Evolutionary conservation across 305 asterid genomes (phyloP).

Genomic region (Plantago rigida): DNA sequence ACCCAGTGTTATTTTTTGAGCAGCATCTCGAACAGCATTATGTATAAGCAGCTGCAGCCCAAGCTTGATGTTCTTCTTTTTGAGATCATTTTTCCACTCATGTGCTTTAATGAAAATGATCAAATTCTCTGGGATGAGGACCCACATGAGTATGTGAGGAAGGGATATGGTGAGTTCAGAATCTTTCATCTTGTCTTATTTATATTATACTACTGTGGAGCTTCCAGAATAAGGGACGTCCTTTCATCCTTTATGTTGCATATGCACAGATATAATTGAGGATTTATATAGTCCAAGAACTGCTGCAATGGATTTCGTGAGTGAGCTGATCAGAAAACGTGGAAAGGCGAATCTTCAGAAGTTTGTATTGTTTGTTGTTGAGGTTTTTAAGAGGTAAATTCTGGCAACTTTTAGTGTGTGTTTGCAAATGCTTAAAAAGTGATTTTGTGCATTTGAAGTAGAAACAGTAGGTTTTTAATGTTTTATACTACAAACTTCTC

Average conservation of each 20-base stretch:
- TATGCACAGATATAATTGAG: conserved; percentile 76
- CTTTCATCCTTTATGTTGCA: conserved; percentile 8
- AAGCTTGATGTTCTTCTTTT: conserved; percentile 74
- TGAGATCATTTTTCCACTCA: conserved; percentile 87
- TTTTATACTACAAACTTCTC: no score
- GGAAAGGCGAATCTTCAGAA: conserved; percentile 96
- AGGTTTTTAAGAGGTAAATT: conserved; percentile 73
- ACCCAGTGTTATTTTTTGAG: conserved; percentile 24
- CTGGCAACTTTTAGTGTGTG: neutral
- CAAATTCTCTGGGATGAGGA: conserved; percentile 98
- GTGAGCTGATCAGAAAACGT: conserved; percentile 95
- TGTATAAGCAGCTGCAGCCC: conserved; percentile 82
- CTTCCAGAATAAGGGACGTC: conserved; percentile 12
- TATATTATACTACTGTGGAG: conserved; percentile 3
- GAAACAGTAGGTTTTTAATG: no score
- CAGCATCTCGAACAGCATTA: conserved; percentile 79
- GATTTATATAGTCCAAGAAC: conserved; percentile 97
- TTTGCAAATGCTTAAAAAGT: no score
- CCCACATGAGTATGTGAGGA: conserved; percentile 97
- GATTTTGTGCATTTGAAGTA: no score
- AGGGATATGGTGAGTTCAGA: conserved; percentile 78
- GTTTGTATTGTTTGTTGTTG: conserved; percentile 78
- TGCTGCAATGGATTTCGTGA: conserved; percentile 98
- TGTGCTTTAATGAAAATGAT: conserved; percentile 95
- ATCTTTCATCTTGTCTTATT: conserved; percentile 13